Conservation (phyloP, 306 rosid species). For the Albizia julibrissin region DNA sequence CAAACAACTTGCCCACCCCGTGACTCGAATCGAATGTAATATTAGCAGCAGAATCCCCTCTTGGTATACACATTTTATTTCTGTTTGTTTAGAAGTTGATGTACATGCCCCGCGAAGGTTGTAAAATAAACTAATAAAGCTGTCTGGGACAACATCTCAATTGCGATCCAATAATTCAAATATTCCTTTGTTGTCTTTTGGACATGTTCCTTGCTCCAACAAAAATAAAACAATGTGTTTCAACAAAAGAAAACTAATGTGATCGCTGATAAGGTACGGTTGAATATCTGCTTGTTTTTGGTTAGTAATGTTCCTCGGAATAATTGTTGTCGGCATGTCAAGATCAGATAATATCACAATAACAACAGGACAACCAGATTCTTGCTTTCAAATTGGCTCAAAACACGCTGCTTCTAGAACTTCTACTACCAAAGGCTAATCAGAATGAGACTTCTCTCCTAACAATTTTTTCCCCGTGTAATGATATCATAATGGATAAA, state of each 20-base stretch:
- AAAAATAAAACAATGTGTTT: slow-evolving; percentile 2
- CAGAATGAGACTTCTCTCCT: neutral
- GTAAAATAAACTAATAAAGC: slow-evolving; percentile 7
- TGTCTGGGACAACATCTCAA: slow-evolving; percentile 15
- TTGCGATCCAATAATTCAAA: slow-evolving; percentile 36
- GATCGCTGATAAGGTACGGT: neutral
- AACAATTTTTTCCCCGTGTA: neutral
- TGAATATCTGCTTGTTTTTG: slow-evolving; percentile 23
- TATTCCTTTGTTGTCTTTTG: slow-evolving; percentile 6
- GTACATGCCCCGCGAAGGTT: slow-evolving; percentile 28
- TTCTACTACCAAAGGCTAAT: neutral
- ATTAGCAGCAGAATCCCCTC: neutral
- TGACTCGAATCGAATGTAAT: slow-evolving; percentile 36
- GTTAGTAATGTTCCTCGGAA: slow-evolving; percentile 30
- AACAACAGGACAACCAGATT: slow-evolving; percentile 41
- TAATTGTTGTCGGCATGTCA: slow-evolving; percentile 50
- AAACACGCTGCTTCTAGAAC: slow-evolving; percentile 46
- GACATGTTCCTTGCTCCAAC: neutral
- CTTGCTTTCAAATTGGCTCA: slow-evolving; percentile 23
- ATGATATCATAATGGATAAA: slow-evolving; percentile 13
- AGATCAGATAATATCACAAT: slow-evolving; percentile 40
- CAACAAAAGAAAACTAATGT: neutral
- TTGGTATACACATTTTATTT: slow-evolving; percentile 15
- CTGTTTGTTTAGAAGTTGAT: slow-evolving; percentile 23
- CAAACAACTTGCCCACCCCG: slow-evolving; percentile 35